phyloP scores from a whole-genome alignment of 352 stramenopile genomes.

The Pythium biforme region DNA sequence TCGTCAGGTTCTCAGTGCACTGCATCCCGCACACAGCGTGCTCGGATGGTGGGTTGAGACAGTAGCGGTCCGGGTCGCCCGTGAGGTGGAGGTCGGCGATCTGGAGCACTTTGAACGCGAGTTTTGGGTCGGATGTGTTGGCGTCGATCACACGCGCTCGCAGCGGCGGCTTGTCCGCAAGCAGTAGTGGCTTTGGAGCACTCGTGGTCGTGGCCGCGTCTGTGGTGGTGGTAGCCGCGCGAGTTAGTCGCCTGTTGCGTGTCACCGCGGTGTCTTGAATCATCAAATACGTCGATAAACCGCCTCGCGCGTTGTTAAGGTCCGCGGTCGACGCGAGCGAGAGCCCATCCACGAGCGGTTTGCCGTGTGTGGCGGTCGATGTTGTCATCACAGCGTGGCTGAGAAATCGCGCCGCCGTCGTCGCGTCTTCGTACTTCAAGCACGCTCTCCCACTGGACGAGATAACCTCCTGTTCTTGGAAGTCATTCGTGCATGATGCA shows the following conservation, averaged over 20 bases:
- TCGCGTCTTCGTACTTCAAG: slow-evolving; percentile 2
- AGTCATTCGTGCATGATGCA: background rate
- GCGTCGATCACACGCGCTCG: slow-evolving; percentile 1
- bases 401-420: background rate
- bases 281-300: background rate
- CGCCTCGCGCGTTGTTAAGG: background rate
- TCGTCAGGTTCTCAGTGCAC: slow-evolving; percentile 48
- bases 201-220: background rate
- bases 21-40: slow-evolving; percentile 30
- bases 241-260: background rate
- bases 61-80: slow-evolving; percentile 40
- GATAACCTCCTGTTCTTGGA: background rate
- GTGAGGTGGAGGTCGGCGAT: slow-evolving; percentile 57
- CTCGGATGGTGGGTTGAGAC: slow-evolving; percentile 15
- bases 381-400: background rate
- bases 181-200: background rate
- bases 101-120: slow-evolving; percentile 60
- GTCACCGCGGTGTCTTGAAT: background rate
- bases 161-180: slow-evolving; percentile 3
- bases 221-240: too few relatives aligned
- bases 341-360: background rate
- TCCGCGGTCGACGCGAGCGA: background rate
- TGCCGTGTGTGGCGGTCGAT: background rate
- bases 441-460: background rate
- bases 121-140: background rate